Base-by-base conservation (phyloP, 139 green algal genomes). In the Closterium sp. region DNA sequence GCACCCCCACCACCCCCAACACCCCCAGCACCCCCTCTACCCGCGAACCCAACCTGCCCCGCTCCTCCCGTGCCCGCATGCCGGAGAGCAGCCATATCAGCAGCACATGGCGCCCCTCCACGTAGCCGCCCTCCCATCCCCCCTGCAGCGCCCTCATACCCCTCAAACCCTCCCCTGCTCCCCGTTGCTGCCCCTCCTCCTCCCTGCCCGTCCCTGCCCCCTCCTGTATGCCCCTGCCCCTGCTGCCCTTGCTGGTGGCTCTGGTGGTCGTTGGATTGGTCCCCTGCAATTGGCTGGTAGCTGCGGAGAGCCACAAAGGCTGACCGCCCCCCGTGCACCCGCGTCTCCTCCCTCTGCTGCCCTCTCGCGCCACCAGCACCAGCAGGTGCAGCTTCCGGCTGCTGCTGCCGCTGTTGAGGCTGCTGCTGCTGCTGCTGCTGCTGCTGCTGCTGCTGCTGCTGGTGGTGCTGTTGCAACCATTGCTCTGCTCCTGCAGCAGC, bases 271-370 rank as follows among this genome's bases (percentile, higher is more conserved):
- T 79, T 79, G 17, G 62, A 79, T 5, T 79, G 62, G 17, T 79
- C 62, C 62, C 62, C 62, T 79, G 28, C 85, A 29, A 87, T 87
- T 5, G 85, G 85, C 21, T 87, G 85, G 28, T 32, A 87, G 85
- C 28, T 87, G 28, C 88, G 31, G 2, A 93, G 87, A 21, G 91
- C 91, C 7, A 70, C 91, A 86, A 93, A 90, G 10, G 91, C 91
- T 28, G 88, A 32, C 62, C 42, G 34, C 31, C 91, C 91, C 19
- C 91, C 91, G 42, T 93, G 91, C 13, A 93, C 91, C 34, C 91
- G 85, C 9, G 42, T 31, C 62, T 93, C 85, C n/a, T 87, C 85
- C 85, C 85, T 87, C n/a, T 32, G 28, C 85, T 87, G 85, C 85
- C 85, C 85, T 87, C 85, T 31, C 1, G 19, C 28, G 3, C 85